Conservation (phyloP, 345 rosid genomes). For the Aegle marmelos region DNA sequence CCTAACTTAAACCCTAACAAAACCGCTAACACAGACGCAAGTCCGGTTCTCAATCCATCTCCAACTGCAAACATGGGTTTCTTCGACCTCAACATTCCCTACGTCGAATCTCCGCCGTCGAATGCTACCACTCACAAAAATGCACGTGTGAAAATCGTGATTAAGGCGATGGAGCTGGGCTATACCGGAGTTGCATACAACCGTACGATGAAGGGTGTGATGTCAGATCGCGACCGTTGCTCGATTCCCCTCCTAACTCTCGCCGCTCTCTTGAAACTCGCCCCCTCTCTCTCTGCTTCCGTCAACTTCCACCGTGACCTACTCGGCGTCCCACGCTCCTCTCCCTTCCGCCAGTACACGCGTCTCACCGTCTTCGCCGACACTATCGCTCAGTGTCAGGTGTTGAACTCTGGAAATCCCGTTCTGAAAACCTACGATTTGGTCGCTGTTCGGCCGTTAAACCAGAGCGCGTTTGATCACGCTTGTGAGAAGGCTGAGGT, state of each 20-base stretch:
- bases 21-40: background rate
- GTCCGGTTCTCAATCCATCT: background rate
- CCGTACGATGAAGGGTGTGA: constrained; percentile 47
- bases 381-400: constrained; percentile 46
- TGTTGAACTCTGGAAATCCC: constrained; percentile 67
- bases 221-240: constrained; percentile 62
- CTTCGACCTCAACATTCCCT: constrained; percentile 76
- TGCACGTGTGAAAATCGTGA: constrained; percentile 44
- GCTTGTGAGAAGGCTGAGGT: constrained; percentile 79
- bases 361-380: constrained; percentile 74
- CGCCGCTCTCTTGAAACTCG: constrained; percentile 53
- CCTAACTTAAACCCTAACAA: constrained; percentile 6
- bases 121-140: constrained; percentile 26
- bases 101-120: constrained; percentile 30
- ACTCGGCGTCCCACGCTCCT: constrained; percentile 53
- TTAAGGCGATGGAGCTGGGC: constrained; percentile 83
- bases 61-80: constrained; percentile 46
- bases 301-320: constrained; percentile 72
- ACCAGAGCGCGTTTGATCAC: constrained; percentile 61
- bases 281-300: constrained; percentile 62
- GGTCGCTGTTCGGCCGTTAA: constrained; percentile 70
- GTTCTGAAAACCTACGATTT: constrained; percentile 73
- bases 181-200: constrained; percentile 63
- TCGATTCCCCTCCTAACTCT: constrained; percentile 59
- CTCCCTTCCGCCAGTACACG: constrained; percentile 87